Conservation (phyloP, 2,329 filamentous ascomycete species). For the Penicillium aurantiogriseum region DNA sequence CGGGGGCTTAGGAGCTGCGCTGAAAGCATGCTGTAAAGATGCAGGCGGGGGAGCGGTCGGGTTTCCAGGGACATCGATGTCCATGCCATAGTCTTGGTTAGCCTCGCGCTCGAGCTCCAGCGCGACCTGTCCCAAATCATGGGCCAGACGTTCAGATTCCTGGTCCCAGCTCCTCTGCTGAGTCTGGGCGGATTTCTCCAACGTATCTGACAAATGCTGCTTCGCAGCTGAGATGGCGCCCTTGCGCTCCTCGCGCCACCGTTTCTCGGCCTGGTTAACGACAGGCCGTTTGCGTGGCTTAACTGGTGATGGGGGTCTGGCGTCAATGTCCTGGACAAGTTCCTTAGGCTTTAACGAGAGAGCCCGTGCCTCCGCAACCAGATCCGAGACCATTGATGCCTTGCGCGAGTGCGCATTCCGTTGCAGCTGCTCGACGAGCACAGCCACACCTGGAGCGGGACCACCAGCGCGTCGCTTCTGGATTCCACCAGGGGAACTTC, state of each 20-base stretch:
- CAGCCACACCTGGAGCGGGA: slow-evolving; percentile 30
- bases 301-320: slow-evolving; percentile 2
- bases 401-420: slow-evolving; percentile 35
- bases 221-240: slow-evolving; percentile 37
- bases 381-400: slow-evolving; percentile 34
- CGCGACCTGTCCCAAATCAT: slow-evolving; percentile 44
- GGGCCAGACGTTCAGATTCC: slow-evolving; percentile 43
- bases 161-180: slow-evolving; percentile 43
- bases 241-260: slow-evolving; percentile 39
- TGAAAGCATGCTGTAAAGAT: slow-evolving; percentile 1
- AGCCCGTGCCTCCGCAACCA: slow-evolving; percentile 21
- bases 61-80: slow-evolving; percentile 14
- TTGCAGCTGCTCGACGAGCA: slow-evolving; percentile 42
- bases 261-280: slow-evolving; percentile 41
- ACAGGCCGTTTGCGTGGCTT: slow-evolving; percentile 40
- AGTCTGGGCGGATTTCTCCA: slow-evolving; percentile 37
- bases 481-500: slow-evolving; percentile 32
- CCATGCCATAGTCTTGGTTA: slow-evolving; percentile 19
- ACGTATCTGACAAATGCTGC: slow-evolving; percentile 31
- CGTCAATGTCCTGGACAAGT: slow-evolving; percentile 8
- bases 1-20: slow-evolving; percentile 25
- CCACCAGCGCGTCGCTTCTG: slow-evolving; percentile 35
- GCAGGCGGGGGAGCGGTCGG: background rate
- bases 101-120: slow-evolving; percentile 40
- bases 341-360: slow-evolving; percentile 8